Evolutionary conservation across 163 green algal genomes (phyloP).

Genomic region (Coccomyxa subellipsoidea): DNA sequence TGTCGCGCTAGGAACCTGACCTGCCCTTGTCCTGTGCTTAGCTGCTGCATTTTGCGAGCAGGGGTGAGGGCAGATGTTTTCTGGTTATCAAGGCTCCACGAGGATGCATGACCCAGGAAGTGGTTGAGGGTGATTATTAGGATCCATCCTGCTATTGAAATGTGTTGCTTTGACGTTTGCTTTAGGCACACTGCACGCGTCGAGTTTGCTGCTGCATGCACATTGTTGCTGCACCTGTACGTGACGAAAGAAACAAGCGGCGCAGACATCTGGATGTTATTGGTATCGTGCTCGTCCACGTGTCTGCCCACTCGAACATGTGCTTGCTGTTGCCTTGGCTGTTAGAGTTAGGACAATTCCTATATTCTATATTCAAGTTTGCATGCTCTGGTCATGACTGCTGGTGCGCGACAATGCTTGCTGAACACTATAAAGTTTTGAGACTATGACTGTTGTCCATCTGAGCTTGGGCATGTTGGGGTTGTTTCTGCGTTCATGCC

Average conservation of each 20-base stretch:
- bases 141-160: neutral
- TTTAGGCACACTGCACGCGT: neutral
- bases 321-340: neutral
- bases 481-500: neutral
- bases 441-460: neutral
- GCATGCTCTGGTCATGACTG: neutral
- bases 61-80: neutral
- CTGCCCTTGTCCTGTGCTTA: neutral
- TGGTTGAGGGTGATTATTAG: neutral
- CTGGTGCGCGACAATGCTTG: neutral
- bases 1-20: neutral
- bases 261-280: neutral
- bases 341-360: neutral
- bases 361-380: neutral
- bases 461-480: neutral
- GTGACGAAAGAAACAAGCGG: neutral
- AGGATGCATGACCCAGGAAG: neutral
- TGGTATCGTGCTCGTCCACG: no score
- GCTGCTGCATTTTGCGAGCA: neutral
- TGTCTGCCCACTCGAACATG: neutral
- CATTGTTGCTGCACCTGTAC: neutral
- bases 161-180: neutral
- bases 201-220: neutral
- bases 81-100: neutral
- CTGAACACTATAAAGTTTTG: neutral